These are phyloP conservation scores for Botrytis fragariae DNA, from an alignment of 2,329 filamentous ascomycete genomes.

Conservation along the genomic window DNA sequence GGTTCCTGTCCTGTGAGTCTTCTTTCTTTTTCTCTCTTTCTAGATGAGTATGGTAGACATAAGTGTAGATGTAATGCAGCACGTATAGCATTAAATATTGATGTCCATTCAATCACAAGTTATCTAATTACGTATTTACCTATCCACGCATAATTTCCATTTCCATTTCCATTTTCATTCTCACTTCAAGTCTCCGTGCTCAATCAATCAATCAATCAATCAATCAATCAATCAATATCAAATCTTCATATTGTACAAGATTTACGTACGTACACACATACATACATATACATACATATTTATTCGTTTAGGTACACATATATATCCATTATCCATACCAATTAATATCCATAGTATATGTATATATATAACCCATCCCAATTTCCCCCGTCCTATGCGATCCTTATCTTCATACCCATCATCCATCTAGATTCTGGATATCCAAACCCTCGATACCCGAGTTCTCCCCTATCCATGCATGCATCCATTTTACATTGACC, in stretches of 20 bases:
- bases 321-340: background rate
- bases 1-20: no score
- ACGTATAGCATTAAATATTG: no score
- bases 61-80: no score
- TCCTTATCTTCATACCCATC: background rate
- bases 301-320: no score
- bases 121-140: no score
- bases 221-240: no score
- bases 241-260: background rate
- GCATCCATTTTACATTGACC: background rate
- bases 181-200: background rate
- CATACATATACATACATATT: background rate
- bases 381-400: background rate
- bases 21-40: no score
- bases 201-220: no score
- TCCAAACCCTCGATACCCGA: background rate
- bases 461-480: background rate
- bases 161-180: background rate
- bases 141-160: background rate
- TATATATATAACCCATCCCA: background rate
- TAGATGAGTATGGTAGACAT: no score
- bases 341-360: background rate
- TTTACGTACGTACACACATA: accelerated
- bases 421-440: background rate
- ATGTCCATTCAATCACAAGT: no score